Percentiles rank a stretch among this genome's conserved stretches.
Conservation (phyloP, 306 rosid genomes). For the Bauhinia variegata region DNA sequence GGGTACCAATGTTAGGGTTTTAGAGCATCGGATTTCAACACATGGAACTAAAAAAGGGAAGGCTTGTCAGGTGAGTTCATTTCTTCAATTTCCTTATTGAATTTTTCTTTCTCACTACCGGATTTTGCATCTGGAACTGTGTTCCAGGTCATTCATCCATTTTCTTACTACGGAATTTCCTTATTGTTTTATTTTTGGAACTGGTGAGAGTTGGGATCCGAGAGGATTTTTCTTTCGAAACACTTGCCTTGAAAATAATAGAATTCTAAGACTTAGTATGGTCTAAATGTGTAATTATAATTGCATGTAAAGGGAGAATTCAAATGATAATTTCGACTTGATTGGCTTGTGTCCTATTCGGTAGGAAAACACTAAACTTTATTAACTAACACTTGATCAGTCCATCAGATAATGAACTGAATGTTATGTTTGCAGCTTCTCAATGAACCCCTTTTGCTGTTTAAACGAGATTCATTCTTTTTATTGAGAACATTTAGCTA, state of each 20-base stretch:
- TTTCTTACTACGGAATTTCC: too few relatives aligned
- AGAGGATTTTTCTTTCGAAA: too few relatives aligned
- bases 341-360: background rate
- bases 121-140: background rate
- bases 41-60: slow-evolving; percentile 62
- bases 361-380: background rate
- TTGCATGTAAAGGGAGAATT: background rate
- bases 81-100: background rate
- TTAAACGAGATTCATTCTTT: background rate
- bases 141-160: background rate
- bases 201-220: background rate
- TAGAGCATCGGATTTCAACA: slow-evolving; percentile 34
- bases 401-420: background rate
- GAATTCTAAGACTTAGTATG: background rate
- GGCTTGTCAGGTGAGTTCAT: slow-evolving; percentile 58
- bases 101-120: background rate
- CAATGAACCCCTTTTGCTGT: background rate
- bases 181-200: too few relatives aligned
- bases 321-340: background rate
- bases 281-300: background rate
- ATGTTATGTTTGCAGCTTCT: background rate
- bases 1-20: slow-evolving; percentile 22
- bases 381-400: too few relatives aligned
- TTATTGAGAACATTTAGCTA: slow-evolving; percentile 40
- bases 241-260: background rate